phyloP scores from a whole-genome alignment of 2,329 filamentous ascomycete species.

The Colletotrichum musicola region DNA sequence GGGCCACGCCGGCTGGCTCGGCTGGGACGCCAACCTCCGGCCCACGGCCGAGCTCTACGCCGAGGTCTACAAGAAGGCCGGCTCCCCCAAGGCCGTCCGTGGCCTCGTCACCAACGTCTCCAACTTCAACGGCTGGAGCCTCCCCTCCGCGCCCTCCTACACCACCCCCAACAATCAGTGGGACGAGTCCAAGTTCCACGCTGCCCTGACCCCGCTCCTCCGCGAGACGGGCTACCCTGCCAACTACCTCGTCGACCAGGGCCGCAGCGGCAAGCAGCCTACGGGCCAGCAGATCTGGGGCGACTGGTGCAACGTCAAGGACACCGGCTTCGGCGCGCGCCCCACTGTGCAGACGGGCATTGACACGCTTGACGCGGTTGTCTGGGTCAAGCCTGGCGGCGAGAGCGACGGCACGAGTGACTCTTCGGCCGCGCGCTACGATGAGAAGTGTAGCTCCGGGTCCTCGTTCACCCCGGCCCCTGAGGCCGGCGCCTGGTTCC shows the following conservation, averaged over 20 bases:
- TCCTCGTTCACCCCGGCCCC: slow-evolving; percentile 73
- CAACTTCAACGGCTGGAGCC: slow-evolving; percentile 48
- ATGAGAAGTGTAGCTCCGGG: slow-evolving; percentile 60
- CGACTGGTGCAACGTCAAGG: slow-evolving; percentile 70
- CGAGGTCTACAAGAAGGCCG: slow-evolving; percentile 48
- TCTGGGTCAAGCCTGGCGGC: slow-evolving; percentile 71
- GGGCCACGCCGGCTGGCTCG: slow-evolving; percentile 54
- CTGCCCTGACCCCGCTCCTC: slow-evolving; percentile 35
- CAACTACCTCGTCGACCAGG: slow-evolving; percentile 40
- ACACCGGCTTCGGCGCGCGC: slow-evolving; percentile 66
- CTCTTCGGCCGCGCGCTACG: slow-evolving; percentile 56
- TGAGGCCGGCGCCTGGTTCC: slow-evolving; percentile 78
- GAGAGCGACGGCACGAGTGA: slow-evolving; percentile 51
- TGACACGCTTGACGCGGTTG: slow-evolving; percentile 65
- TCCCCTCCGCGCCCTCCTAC: slow-evolving; percentile 43
- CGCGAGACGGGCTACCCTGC: slow-evolving; percentile 38
- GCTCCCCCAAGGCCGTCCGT: slow-evolving; percentile 50
- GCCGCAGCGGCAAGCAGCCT: slow-evolving; percentile 55
- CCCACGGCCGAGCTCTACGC: slow-evolving; percentile 46
- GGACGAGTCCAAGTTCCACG: slow-evolving; percentile 40
- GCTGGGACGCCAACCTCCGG: slow-evolving; percentile 48
- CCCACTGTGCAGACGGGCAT: slow-evolving; percentile 65
- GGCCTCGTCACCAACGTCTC: slow-evolving; percentile 52
- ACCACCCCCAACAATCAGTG: slow-evolving; percentile 40
- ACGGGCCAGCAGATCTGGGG: slow-evolving; percentile 66